These are phyloP conservation scores for Gracilaria domingensis DNA, from an alignment of 23 red algal genomes.

Conservation along the genomic window DNA sequence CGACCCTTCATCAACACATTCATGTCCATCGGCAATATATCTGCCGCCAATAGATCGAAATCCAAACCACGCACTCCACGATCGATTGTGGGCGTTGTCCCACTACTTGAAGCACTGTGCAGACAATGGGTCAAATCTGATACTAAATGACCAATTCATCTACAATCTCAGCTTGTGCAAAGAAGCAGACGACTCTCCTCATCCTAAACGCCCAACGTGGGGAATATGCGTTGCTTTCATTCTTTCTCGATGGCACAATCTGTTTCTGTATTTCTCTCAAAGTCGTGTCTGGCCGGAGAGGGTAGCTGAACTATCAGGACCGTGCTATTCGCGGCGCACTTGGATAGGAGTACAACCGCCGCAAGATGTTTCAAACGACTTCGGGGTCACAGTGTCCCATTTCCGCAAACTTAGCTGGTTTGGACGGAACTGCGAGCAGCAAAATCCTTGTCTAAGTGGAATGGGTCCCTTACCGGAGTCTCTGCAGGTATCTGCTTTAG, in stretches of 20 bases:
- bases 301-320: neutral
- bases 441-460: conserved; percentile 11
- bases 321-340: neutral
- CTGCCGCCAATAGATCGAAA: conserved; percentile 4
- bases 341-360: conserved; percentile 17
- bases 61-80: conserved; percentile 50
- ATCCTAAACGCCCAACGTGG: conserved; percentile 13
- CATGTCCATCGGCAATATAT: conserved; percentile 28
- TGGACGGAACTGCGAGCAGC: conserved; percentile 39
- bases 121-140: neutral
- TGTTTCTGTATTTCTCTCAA: neutral
- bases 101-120: conserved; percentile 41
- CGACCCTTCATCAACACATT: neutral
- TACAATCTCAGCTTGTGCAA: conserved; percentile 30
- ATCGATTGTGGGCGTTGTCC: conserved; percentile 31
- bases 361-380: neutral
- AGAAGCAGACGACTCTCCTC: neutral
- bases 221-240: conserved; percentile 23
- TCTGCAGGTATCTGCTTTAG: conserved; percentile 2
- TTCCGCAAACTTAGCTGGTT: conserved; percentile 43
- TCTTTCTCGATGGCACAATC: conserved; percentile 9
- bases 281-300: conserved; percentile 15
- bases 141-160: conserved; percentile 19
- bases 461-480: neutral
- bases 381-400: conserved; percentile 17